Conservation (phyloP, 2,329 filamentous ascomycete genomes). For the Exophiala spinifera region DNA sequence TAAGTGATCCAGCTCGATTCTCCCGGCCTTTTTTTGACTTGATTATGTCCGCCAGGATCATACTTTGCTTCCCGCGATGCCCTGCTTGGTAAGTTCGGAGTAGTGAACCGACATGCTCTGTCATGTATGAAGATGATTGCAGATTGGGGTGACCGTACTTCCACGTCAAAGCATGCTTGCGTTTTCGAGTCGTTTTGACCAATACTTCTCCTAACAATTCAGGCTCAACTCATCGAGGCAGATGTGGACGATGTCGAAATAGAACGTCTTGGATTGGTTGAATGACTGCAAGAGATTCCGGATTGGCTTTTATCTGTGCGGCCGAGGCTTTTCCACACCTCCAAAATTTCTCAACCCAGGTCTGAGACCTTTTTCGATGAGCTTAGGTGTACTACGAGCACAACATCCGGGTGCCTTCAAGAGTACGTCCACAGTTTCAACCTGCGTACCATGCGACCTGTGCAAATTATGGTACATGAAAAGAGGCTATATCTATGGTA, state of each 20-base stretch:
- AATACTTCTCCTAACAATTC: not conserved
- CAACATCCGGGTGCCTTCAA: not conserved
- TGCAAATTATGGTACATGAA: not conserved
- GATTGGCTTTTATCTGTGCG: not conserved
- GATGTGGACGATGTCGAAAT: too few species aligned
- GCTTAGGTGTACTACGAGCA: not conserved
- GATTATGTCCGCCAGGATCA: not conserved
- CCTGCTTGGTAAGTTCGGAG: not conserved
- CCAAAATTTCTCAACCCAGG: not conserved
- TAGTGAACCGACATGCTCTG: constrained; percentile 1
- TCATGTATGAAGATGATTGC: constrained; percentile 5
- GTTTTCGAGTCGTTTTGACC: not conserved
- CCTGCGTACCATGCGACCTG: not conserved
- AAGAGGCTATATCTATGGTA: not conserved
- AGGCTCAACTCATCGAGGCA: not conserved
- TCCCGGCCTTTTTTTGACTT: not conserved
- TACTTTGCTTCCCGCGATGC: not conserved
- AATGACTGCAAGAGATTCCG: not conserved
- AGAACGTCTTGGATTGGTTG: not conserved
- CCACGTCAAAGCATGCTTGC: not conserved
- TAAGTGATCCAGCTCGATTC: not conserved
- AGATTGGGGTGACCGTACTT: not conserved
- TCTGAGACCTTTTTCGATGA: not conserved
- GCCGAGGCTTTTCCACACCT: constrained; percentile 1
- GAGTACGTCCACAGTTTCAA: not conserved